Base-by-base conservation (phyloP, 1,284 basidiomycete species). In the Leucoagaricus sp. region DNA sequence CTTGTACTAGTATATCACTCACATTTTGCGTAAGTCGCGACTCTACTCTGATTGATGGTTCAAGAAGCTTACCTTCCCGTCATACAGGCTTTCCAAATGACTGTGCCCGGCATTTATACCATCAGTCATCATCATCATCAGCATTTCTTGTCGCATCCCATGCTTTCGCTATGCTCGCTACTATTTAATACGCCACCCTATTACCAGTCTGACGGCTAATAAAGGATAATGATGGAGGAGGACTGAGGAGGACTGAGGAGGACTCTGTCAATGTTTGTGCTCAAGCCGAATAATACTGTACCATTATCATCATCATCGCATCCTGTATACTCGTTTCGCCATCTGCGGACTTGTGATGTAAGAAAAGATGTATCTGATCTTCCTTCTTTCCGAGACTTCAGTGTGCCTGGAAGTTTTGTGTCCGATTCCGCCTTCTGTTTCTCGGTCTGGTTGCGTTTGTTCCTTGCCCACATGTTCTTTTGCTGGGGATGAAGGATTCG, bases 1-100 rank as follows among this genome's bases (percentile, higher is more conserved):
- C 64, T 33, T 29, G 28, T 55, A 62, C 63, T 62, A 61, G 60
- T 38, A 47, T 57, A 51, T 26, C n/a, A 38, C 21, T 26, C 19
- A 25, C 12, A 25, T 48, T 48, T 44, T 42, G 25, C 15, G 61
- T 62, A 52, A 50, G 61, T 60, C 57, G 12, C 13, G 21, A 29
- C 13, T 41, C 6, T 46, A n/a, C 25, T 53, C 29, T 44, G 12
- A 31, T 49, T 45, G 25, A 12, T 29, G 26, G 13, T 7, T 13
- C 19, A 51, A 40, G 19, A 29, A 33, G 38, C 34, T 57, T 38
- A 57, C 48, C n/a, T 25, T 17, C 38, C 28, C 28, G 28, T 34
- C 31, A 42, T n/a, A 49, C 40, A 57, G 55, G 21, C 49, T 41
- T 44, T 26, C 31, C 17, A 19, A 57, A 33, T 29, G 26, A 31